phyloP scores from a whole-genome alignment of 2,329 filamentous ascomycete species.

The Arthrobotrys musiformis region DNA sequence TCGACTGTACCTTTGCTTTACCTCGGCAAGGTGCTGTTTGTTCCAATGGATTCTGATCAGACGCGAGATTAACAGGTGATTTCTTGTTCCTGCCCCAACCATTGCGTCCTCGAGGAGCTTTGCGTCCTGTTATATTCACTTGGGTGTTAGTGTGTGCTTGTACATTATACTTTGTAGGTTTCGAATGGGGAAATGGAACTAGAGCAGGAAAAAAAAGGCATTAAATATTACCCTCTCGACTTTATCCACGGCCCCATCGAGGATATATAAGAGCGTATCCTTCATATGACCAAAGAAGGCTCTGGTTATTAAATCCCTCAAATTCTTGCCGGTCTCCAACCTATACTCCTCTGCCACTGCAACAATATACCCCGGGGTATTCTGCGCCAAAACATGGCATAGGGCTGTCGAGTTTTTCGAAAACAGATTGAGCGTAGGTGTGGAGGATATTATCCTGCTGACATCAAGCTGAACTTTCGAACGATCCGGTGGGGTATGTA shows the following conservation, averaged over 20 bases:
- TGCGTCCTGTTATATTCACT: slow-evolving; percentile 69
- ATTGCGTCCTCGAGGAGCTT: slow-evolving; percentile 84
- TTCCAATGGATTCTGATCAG: slow-evolving; percentile 88
- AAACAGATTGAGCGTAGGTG: slow-evolving; percentile 40
- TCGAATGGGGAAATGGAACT: neutral
- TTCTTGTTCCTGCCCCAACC: slow-evolving; percentile 87
- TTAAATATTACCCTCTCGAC: slow-evolving; percentile 37
- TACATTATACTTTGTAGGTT: neutral
- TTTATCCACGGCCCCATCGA: slow-evolving; percentile 79
- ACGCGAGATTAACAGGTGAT: slow-evolving; percentile 79
- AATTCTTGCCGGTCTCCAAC: slow-evolving; percentile 74
- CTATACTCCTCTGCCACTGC: slow-evolving; percentile 82
- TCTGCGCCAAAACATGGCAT: slow-evolving; percentile 78
- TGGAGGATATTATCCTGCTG: slow-evolving; percentile 33
- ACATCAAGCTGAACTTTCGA: slow-evolving; percentile 13
- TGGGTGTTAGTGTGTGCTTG: neutral
- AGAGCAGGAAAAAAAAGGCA: neutral
- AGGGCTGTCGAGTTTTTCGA: slow-evolving; percentile 78
- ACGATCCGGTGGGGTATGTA: neutral
- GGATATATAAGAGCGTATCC: slow-evolving; percentile 79
- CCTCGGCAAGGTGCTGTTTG: slow-evolving; percentile 75
- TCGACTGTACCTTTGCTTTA: slow-evolving; percentile 80
- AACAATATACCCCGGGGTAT: slow-evolving; percentile 83
- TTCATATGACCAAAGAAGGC: slow-evolving; percentile 95
- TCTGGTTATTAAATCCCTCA: slow-evolving; percentile 79